Evolutionary conservation across 2,329 filamentous ascomycete genomes (phyloP).

Genomic region (Fusarium anguioides): DNA sequence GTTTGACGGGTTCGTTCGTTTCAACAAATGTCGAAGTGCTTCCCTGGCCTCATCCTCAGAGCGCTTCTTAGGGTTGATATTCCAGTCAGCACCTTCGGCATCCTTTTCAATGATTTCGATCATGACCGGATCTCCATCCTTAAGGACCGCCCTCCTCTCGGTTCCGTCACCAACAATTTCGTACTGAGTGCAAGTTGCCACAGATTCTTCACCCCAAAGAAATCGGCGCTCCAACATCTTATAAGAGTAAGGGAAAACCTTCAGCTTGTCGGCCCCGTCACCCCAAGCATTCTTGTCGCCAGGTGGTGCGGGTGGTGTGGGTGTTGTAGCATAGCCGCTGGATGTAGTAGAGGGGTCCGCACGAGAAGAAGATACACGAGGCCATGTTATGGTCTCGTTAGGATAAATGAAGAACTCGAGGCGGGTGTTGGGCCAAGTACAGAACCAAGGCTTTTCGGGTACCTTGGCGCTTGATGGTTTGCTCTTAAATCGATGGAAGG

Average conservation of each 20-base stretch:
- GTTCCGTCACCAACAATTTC: slow-evolving; percentile 55
- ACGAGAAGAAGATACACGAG: neutral
- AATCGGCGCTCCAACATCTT: slow-evolving; percentile 67
- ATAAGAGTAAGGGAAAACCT: slow-evolving; percentile 62
- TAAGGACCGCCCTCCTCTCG: neutral
- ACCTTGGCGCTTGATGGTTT: slow-evolving; percentile 47
- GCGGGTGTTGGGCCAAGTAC: slow-evolving; percentile 66
- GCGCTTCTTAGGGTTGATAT: neutral
- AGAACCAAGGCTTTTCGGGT: slow-evolving; percentile 69
- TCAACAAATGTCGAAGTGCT: slow-evolving; percentile 26
- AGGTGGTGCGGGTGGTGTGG: neutral
- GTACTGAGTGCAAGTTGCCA: slow-evolving; percentile 62
- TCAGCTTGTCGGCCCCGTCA: neutral
- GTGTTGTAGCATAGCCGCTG: neutral
- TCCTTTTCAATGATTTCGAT: slow-evolving; percentile 58
- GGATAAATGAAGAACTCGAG: slow-evolving; percentile 69
- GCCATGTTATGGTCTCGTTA: slow-evolving; percentile 59
- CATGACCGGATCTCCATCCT: slow-evolving; percentile 54
- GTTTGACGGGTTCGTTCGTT: slow-evolving; percentile 50
- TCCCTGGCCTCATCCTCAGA: slow-evolving; percentile 12
- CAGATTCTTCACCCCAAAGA: slow-evolving; percentile 43
- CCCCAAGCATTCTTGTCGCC: neutral
- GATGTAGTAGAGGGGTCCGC: slow-evolving; percentile 19
- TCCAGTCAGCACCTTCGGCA: neutral
- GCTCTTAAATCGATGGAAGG: slow-evolving; percentile 34